Evolutionary conservation across 2,329 filamentous ascomycete species (phyloP).

Genomic region (Colletotrichum sp.): DNA sequence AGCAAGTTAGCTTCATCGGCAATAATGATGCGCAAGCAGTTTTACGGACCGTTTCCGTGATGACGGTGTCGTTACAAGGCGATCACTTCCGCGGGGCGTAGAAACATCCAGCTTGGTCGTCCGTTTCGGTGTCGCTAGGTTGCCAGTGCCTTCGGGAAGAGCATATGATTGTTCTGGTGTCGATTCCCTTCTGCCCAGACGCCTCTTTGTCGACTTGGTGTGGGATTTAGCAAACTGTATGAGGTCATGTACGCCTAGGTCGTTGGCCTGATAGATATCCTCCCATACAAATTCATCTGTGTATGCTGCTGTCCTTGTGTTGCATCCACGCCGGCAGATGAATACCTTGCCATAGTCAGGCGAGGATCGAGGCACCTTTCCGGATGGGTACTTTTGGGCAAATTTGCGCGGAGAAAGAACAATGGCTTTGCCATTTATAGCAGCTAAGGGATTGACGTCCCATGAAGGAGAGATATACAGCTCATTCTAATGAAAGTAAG

Average conservation of each 20-base stretch:
- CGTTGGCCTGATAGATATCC: constrained; percentile 73
- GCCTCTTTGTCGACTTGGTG: constrained; percentile 74
- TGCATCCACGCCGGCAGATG: constrained; percentile 87
- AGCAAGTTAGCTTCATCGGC: background rate
- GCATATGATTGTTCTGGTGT: constrained; percentile 34
- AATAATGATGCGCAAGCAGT: background rate
- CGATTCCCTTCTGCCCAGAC: constrained; percentile 28
- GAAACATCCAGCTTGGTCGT: constrained; percentile 22
- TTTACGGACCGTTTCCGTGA: constrained; percentile 54
- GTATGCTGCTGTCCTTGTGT: constrained; percentile 86
- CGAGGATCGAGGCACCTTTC: constrained; percentile 74
- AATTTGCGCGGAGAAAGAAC: constrained; percentile 79
- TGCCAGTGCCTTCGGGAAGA: constrained; percentile 27
- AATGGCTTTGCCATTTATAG: constrained; percentile 88
- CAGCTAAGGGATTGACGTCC: constrained; percentile 84
- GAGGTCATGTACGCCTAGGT: constrained; percentile 69
- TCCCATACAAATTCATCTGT: constrained; percentile 95
- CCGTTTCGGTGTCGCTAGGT: constrained; percentile 22
- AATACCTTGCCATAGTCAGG: constrained; percentile 86
- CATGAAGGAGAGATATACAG: constrained; percentile 88
- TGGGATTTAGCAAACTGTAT: constrained; percentile 71
- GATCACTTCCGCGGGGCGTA: constrained; percentile 9
- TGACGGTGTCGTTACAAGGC: constrained; percentile 43
- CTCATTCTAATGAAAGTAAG: constrained; percentile 67
- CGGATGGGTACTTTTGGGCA: constrained; percentile 71